Percentiles rank a stretch among this genome's conserved stretches.
phyloP scores from a whole-genome alignment of 352 stramenopile species.

The Globisporangium perplexum region DNA sequence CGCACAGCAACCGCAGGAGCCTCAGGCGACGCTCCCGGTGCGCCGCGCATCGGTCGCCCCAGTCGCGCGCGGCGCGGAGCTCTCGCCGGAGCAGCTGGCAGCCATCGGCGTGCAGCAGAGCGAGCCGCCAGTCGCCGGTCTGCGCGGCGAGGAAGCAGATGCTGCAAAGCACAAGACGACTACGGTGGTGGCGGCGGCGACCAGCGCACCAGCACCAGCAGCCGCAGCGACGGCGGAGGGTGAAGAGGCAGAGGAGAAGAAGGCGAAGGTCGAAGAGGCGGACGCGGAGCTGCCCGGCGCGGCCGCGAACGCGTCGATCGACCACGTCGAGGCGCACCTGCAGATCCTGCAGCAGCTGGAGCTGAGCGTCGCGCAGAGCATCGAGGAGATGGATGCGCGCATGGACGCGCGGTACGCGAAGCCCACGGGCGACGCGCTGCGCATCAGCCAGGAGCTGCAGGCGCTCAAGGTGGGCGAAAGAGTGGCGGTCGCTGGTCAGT shows the following conservation, averaged over 20 bases:
- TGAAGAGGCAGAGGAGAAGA: background rate
- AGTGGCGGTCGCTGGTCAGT: too few species aligned
- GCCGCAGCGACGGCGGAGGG: too few species aligned
- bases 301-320: constrained; percentile 52
- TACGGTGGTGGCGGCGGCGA: background rate
- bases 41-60: background rate
- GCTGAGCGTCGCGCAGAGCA: constrained; percentile 57
- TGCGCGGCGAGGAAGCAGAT: background rate
- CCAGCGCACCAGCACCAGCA: background rate
- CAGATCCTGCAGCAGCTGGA: constrained; percentile 71
- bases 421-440: constrained; percentile 18
- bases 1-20: background rate
- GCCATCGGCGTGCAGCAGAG: constrained; percentile 6
- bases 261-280: background rate
- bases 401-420: constrained; percentile 24
- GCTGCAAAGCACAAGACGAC: background rate
- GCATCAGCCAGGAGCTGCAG: constrained; percentile 37
- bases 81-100: constrained; percentile 10
- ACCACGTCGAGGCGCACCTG: constrained; percentile 72
- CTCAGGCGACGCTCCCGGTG: background rate
- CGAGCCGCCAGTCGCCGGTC: background rate
- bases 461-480: constrained; percentile 16
- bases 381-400: constrained; percentile 33
- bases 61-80: constrained; percentile 4
- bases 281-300: background rate